phyloP scores from a whole-genome alignment of 148 eudicot genomes.

The Agrostemma githago region DNA sequence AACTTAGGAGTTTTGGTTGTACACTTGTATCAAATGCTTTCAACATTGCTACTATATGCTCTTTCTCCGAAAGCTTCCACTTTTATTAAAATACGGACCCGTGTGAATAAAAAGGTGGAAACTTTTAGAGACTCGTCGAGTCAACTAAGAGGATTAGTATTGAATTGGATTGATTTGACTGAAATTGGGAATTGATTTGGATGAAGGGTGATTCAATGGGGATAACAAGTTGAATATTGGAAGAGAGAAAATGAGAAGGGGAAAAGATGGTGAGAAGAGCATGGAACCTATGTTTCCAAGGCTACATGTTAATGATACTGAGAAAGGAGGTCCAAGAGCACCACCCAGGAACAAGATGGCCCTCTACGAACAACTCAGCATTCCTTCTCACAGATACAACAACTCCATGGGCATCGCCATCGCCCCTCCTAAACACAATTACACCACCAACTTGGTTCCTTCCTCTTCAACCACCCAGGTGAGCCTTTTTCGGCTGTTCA shows the following conservation, averaged over 20 bases:
- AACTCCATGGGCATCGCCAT: too few relatives aligned
- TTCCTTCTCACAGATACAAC: conserved; percentile 72
- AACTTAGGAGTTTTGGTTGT: too few relatives aligned
- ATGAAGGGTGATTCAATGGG: background rate
- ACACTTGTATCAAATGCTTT: too few relatives aligned
- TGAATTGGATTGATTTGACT: conserved; percentile 4
- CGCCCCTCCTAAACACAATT: conserved; percentile 24
- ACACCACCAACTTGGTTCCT: conserved; percentile 27
- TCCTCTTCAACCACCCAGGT: conserved; percentile 57
- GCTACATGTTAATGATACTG: conserved; percentile 85
- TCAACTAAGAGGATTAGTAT: background rate
- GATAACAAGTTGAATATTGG: background rate
- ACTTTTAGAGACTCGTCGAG: too few relatives aligned
- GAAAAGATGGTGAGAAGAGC: conserved; percentile 59
- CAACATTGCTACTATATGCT: too few relatives aligned
- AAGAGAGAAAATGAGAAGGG: conserved; percentile 54
- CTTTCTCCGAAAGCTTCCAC: too few relatives aligned
- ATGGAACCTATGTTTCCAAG: conserved; percentile 88
- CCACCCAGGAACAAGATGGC: conserved; percentile 99
- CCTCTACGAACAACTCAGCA: conserved; percentile 81
- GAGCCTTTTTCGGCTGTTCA: conserved; percentile 1
- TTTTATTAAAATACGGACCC: too few relatives aligned
- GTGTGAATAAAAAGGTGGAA: too few relatives aligned
- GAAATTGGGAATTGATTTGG: background rate
- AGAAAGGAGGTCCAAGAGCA: conserved; percentile 92